Base-by-base conservation (phyloP, 495 filamentous ascomycete genomes). In the Glutinoglossum americanum region DNA sequence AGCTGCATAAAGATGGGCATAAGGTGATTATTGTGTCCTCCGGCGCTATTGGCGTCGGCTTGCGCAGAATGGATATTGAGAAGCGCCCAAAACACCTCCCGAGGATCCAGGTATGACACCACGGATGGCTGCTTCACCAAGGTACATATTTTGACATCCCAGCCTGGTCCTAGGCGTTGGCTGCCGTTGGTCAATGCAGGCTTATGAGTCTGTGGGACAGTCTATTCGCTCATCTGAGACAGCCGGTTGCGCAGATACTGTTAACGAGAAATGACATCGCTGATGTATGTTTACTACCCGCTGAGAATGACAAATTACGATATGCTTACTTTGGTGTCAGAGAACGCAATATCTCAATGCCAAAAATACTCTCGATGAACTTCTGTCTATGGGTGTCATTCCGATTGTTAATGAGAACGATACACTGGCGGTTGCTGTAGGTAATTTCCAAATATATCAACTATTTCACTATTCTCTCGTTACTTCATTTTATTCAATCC, bases 401-500 rank as follows among this genome's bases (percentile, higher is more conserved):
- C 93, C 92, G 1, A 95, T 98, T 61, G 92, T 98, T 59, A 98
- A 98, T 63, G 92, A 98, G 69, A 98, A 98, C 68, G 92, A 98
- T 68, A 98, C 93, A 6, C 70, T 98, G 48, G 86, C 89, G 45
- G 92, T 98, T 64, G 83, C 90, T 49, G 78, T 81, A 73, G 23
- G 72, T 57, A 35, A 10, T 21, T 45, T 45, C n/a, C n/a, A 39
- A 7, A 39, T 39, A 39, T 39, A 39, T 39, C 37, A 39, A 15
- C 26, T 39, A 28, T n/a, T 23, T 11, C 51, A 27, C 19, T n/a
- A 21, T 48, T 59, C 26, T 1, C 56, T 11, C 10, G 13, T 53
- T 56, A 1, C 27, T 26, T 33, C 5, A 4, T 33, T 37, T 10
- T 15, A 8, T 7, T 25, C 1, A 30, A 23, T 10, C 47, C 25